A percentile compares a stretch with the other conserved stretches of the same genome.
Conservation (phyloP, 2,329 filamentous ascomycete genomes). For the Penicillium brasilianum region DNA sequence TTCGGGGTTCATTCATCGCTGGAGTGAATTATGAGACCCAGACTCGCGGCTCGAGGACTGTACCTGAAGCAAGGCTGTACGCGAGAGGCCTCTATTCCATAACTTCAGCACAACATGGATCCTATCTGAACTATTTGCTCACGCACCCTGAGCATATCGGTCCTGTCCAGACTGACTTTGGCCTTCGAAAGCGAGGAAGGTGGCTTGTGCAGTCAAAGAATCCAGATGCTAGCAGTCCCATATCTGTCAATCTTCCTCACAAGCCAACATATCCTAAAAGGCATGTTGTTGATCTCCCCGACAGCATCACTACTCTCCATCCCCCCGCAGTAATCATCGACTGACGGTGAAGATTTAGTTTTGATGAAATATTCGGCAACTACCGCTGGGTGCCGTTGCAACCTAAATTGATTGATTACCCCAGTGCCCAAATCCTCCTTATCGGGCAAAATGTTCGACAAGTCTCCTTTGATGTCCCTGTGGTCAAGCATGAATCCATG, state of each 20-base stretch:
- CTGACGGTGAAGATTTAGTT: not conserved
- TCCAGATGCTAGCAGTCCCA: not conserved
- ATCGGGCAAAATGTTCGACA: not conserved
- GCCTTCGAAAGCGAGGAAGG: not conserved
- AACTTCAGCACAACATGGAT: not conserved
- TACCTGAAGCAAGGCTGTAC: not conserved
- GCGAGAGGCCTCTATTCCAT: not conserved
- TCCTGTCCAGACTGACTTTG: not conserved
- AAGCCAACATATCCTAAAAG: not conserved
- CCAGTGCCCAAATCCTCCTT: not conserved
- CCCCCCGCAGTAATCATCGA: not conserved
- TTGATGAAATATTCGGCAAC: not conserved
- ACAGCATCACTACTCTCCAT: not conserved
- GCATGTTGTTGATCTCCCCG: not conserved
- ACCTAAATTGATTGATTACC: not conserved
- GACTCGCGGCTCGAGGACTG: not conserved
- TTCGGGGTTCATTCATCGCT: not conserved
- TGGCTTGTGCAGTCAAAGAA: not conserved
- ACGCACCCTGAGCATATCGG: not conserved
- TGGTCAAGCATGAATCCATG: not conserved
- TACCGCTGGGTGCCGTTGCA: constrained; percentile 2
- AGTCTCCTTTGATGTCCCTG: not conserved
- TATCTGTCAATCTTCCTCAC: not conserved
- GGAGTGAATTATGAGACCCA: not conserved
- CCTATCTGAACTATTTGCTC: not conserved